These are phyloP conservation scores for Candida chauliodis DNA, from an alignment of 805 yeast genomes.

Conservation along the genomic window DNA sequence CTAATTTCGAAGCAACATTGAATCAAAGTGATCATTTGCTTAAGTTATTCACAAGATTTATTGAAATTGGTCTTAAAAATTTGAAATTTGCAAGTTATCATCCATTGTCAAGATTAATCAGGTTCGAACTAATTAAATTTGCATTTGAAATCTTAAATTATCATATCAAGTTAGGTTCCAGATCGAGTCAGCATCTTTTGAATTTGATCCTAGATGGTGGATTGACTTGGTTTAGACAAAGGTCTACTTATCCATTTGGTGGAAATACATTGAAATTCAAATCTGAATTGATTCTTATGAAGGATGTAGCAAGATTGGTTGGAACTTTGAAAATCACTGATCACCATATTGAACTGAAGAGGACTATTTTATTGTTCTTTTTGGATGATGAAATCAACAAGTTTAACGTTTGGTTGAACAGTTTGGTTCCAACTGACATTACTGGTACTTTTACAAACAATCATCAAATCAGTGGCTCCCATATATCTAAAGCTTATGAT, in stretches of 20 bases:
- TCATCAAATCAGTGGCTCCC: conserved; percentile 30
- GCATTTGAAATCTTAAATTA: conserved; percentile 61
- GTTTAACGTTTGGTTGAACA: conserved; percentile 74
- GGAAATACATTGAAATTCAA: conserved; percentile 69
- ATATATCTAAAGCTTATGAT: conserved; percentile 55
- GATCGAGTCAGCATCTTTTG: conserved; percentile 44
- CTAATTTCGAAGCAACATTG: conserved; percentile 76
- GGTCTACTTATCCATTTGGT: conserved; percentile 76
- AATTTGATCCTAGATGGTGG: conserved; percentile 59
- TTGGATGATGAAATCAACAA: conserved; percentile 72
- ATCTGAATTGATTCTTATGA: conserved; percentile 61
- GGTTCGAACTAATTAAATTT: conserved; percentile 72
- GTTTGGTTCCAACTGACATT: conserved; percentile 41
- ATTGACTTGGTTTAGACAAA: conserved; percentile 71
- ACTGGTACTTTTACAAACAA: conserved; percentile 32
- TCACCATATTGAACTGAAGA: conserved; percentile 43
- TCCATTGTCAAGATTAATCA: conserved; percentile 70
- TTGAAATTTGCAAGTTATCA: conserved; percentile 66
- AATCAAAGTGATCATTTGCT: conserved; percentile 68
- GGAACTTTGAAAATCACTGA: conserved; percentile 19
- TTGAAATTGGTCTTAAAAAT: conserved; percentile 51
- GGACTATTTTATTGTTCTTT: conserved; percentile 55
- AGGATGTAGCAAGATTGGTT: conserved; percentile 43
- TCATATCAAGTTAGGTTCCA: conserved; percentile 49
- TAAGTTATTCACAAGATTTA: conserved; percentile 62